Conservation (phyloP, 164 flowering plant genomes). For the Sedum album region DNA sequence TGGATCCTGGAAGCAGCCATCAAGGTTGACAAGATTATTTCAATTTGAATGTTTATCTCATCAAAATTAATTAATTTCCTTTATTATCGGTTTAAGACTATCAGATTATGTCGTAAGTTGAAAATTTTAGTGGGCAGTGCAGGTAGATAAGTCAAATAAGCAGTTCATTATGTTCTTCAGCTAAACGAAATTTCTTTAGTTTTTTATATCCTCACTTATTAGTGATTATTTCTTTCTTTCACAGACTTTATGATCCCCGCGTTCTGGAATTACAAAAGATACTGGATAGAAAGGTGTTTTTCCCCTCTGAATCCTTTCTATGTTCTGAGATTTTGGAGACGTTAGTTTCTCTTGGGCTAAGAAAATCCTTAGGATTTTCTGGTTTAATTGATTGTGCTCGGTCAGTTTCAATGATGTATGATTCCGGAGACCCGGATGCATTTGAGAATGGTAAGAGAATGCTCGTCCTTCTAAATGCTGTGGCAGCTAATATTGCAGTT, state of each 20-base stretch:
- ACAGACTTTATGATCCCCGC: slow-evolving; percentile 97
- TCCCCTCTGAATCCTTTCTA: slow-evolving; percentile 68
- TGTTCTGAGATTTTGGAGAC: slow-evolving; percentile 52
- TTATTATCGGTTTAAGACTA: neutral
- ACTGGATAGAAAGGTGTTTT: slow-evolving; percentile 58
- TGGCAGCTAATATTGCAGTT: slow-evolving; percentile 39
- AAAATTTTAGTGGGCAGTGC: neutral
- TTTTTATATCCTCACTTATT: neutral
- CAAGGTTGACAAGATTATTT: slow-evolving; percentile 37
- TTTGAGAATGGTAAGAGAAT: slow-evolving; percentile 41
- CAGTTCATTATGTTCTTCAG: neutral
- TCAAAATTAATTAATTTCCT: neutral
- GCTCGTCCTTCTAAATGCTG: slow-evolving; percentile 44
- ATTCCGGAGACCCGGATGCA: slow-evolving; percentile 42
- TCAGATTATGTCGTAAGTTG: too few relatives aligned
- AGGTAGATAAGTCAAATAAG: neutral
- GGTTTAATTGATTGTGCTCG: slow-evolving; percentile 86
- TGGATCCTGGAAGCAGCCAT: slow-evolving; percentile 77
- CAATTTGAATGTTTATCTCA: neutral
- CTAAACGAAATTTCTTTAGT: neutral
- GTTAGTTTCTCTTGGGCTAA: slow-evolving; percentile 59
- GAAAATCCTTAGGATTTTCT: slow-evolving; percentile 41
- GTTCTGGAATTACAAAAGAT: slow-evolving; percentile 50
- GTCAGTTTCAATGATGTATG: slow-evolving; percentile 64
- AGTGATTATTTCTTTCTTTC: slow-evolving; percentile 9